Evolutionary conservation across 805 yeast species (phyloP), one percentile per base, ranked within the genome.

Genomic region (Metschnikowia vanudenii): DNA sequence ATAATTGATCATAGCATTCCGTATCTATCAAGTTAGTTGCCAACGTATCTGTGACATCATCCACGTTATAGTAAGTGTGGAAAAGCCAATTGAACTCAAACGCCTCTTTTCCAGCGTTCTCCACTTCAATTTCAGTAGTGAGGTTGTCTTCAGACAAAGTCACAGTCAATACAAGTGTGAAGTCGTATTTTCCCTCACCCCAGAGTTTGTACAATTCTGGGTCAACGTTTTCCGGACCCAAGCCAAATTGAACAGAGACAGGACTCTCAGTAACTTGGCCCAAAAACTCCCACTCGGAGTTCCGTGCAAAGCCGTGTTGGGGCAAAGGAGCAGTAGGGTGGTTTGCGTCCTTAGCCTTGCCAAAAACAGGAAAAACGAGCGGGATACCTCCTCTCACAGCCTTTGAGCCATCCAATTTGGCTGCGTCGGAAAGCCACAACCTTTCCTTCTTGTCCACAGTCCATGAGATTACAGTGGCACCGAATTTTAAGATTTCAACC

Each of bases 341-440:
- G 9, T 45, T 20, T 46, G 71, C 75, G 7, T 78, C 74, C 28
- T 75, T 73, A 12, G 75, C 71, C 53, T 82, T 90, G 49, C 99
- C 98, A 59, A 87, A 87, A 1, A 85, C 88, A 2, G 99, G 99
- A 76, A 94, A 94, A 8, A 92, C 98, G 19, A 94, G 72, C 11
- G 99, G 99, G 43, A 94, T 88, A 42, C 99, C 99, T 54, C 99
- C 99, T 64, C 99, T 80, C 16, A 94, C 97, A 1, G 99, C 95
- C 61, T 85, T 87, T 37, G 92, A 70, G 10, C 98, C 98, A 61
- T 94, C 98, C 50, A 92, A 69, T 58, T 82, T 81, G 39, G 98
- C 96, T 32, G 79, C 92, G 10, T 72, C 64, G 7, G 85, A 79
- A 26, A 85, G 70, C 96, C 96, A 94, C 47, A 94, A 74, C 68